Conservation (phyloP, 2,329 filamentous ascomycete species). For the Nakataea oryzae region DNA sequence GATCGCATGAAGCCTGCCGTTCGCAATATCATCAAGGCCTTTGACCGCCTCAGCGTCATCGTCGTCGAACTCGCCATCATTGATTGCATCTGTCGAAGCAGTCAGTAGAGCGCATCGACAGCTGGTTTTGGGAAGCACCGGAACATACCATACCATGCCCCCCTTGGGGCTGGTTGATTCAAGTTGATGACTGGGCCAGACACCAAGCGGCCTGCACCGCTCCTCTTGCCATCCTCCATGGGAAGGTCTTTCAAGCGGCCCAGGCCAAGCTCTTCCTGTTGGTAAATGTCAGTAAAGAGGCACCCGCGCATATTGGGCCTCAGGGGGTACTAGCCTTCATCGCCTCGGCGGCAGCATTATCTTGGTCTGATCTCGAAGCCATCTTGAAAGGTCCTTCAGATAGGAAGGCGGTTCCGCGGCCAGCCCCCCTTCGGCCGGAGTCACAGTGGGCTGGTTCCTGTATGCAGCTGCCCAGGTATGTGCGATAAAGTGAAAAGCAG, state of each 20-base stretch:
- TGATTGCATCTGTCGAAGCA: neutral
- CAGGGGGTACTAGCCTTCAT: neutral
- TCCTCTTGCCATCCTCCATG: constrained; percentile 1
- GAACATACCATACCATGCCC: neutral
- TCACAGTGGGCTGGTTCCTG: too few relatives aligned
- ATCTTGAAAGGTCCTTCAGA: neutral
- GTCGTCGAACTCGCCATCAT: constrained; percentile 2
- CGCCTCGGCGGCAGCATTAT: neutral
- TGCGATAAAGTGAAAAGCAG: too few relatives aligned
- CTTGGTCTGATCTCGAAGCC: neutral
- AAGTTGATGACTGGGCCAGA: neutral
- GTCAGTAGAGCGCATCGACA: neutral
- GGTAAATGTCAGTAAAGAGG: neutral
- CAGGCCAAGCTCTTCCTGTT: constrained; percentile 1
- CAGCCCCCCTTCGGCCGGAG: too few relatives aligned
- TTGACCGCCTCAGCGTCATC: constrained; percentile 5
- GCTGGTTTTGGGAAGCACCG: neutral
- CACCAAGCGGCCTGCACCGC: neutral
- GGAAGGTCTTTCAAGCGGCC: neutral
- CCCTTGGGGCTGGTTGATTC: neutral
- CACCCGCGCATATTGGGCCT: too few relatives aligned
- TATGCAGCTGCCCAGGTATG: too few relatives aligned
- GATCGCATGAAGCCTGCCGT: constrained; percentile 17
- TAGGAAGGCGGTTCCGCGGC: too few relatives aligned
- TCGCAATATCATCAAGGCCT: constrained; percentile 12